Conservation (phyloP, 495 filamentous ascomycete species). For the Tuber indicum region DNA sequence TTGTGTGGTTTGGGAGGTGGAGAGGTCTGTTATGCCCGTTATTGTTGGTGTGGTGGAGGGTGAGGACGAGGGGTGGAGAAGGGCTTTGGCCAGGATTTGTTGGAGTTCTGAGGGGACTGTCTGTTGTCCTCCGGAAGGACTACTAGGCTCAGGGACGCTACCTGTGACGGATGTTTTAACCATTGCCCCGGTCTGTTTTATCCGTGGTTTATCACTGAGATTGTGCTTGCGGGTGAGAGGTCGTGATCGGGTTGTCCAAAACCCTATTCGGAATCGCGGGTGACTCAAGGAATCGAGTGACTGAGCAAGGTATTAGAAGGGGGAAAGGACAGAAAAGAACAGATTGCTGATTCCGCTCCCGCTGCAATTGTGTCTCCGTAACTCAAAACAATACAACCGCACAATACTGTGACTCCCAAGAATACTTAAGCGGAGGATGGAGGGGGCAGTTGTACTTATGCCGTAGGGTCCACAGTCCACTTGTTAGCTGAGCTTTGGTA, state of each 20-base stretch:
- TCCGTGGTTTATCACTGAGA: not conserved
- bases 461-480: not conserved
- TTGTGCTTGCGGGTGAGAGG: not conserved
- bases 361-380: not conserved
- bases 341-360: not conserved
- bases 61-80: not conserved
- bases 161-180: not conserved
- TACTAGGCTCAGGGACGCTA: not conserved
- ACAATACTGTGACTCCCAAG: not conserved
- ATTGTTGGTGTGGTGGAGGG: not conserved
- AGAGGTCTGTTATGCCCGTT: not conserved
- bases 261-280: not conserved
- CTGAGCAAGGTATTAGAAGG: not conserved
- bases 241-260: not conserved
- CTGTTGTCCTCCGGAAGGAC: not conserved
- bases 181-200: not conserved
- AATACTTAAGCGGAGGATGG: not conserved
- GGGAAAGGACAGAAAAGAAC: not conserved
- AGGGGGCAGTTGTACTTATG: not conserved
- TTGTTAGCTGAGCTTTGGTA: not conserved
- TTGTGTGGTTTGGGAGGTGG: not conserved
- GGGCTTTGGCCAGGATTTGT: not conserved
- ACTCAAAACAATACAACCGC: not conserved
- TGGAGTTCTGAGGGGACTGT: not conserved
- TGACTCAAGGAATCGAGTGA: not conserved